Percentiles rank a stretch among this genome's conserved stretches.
Conservation (phyloP, 768 basidiomycete species). For the Boletellus sp. region DNA sequence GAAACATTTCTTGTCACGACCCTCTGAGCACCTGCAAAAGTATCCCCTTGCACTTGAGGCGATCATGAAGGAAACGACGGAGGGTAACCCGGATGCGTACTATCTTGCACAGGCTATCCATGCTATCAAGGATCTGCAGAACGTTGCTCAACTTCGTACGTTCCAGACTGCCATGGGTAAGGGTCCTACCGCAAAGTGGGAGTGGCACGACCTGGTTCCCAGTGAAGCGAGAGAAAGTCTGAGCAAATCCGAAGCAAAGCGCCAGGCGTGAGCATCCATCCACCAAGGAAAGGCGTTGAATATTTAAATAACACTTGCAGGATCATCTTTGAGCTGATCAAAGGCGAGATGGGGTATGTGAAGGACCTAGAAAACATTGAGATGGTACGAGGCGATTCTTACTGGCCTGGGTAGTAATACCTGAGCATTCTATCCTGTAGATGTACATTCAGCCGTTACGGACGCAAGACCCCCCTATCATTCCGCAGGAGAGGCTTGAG, state of each 20-base stretch:
- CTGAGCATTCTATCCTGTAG: slow-evolving; percentile 35
- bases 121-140: slow-evolving; percentile 78
- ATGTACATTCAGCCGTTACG: slow-evolving; percentile 81
- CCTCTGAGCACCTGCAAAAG: slow-evolving; percentile 60
- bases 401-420: neutral
- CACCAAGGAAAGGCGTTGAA: neutral
- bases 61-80: slow-evolving; percentile 76
- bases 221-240: slow-evolving; percentile 58
- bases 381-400: slow-evolving; percentile 42
- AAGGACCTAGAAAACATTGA: slow-evolving; percentile 87
- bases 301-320: slow-evolving; percentile 36
- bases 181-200: slow-evolving; percentile 75
- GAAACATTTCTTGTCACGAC: slow-evolving; percentile 58
- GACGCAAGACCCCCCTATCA: slow-evolving; percentile 69
- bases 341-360: slow-evolving; percentile 94
- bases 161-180: slow-evolving; percentile 90
- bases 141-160: slow-evolving; percentile 76
- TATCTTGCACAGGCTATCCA: slow-evolving; percentile 81
- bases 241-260: slow-evolving; percentile 71
- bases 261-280: slow-evolving; percentile 65
- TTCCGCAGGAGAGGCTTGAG: slow-evolving; percentile 65
- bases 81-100: slow-evolving; percentile 78
- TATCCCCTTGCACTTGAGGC: slow-evolving; percentile 83
- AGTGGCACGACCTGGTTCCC: slow-evolving; percentile 87
- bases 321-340: slow-evolving; percentile 91